phyloP scores from a whole-genome alignment of 306 rosid species.

The Citrullus colocynthis region DNA sequence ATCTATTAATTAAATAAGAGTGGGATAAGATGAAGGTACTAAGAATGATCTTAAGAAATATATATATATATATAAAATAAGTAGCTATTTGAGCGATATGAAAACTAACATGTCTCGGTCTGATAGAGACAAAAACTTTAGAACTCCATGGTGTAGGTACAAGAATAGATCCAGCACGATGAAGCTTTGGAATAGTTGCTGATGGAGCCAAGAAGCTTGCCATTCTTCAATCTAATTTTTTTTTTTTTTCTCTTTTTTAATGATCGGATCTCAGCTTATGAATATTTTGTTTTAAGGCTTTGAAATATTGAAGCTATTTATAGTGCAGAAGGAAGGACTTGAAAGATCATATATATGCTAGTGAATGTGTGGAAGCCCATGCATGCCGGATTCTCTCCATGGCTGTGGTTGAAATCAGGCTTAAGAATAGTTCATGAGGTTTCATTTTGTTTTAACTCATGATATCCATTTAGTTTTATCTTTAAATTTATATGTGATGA shows the following conservation, averaged over 20 bases:
- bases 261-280: neutral
- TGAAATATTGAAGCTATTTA: neutral
- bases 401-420: neutral
- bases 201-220: slow-evolving; percentile 1
- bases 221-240: neutral
- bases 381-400: neutral
- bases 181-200: neutral
- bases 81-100: too few relatives aligned
- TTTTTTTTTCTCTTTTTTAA: neutral
- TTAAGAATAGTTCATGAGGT: neutral
- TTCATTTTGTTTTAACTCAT: too few relatives aligned
- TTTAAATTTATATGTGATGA: too few relatives aligned
- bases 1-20: too few relatives aligned
- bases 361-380: neutral
- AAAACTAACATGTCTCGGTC: neutral
- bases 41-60: too few relatives aligned
- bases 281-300: neutral
- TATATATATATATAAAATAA: too few relatives aligned
- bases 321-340: neutral
- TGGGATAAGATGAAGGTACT: too few relatives aligned
- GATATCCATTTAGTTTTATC: too few relatives aligned
- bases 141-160: neutral
- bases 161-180: neutral
- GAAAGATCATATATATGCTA: neutral
- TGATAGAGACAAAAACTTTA: neutral